phyloP scores from a whole-genome alignment of 176 grass and related monocot genomes.

The Rhynchospora breviuscula region DNA sequence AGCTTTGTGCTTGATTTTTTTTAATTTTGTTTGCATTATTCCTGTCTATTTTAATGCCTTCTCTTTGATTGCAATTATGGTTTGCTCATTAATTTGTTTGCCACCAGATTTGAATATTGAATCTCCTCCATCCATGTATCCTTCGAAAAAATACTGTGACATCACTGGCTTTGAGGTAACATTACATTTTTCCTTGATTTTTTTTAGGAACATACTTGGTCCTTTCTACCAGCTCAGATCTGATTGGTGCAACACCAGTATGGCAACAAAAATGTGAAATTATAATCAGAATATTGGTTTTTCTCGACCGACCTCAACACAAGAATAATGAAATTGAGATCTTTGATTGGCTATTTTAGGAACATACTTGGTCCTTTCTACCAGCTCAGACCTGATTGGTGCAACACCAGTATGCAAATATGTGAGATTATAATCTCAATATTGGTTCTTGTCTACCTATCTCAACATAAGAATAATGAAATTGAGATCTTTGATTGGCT shows the following conservation, averaged over 20 bases:
- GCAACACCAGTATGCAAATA: not conserved
- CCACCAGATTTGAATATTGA: conserved; percentile 81
- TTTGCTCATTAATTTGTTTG: not conserved
- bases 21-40: not conserved
- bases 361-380: not conserved
- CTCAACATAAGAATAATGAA: not conserved
- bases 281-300: not conserved
- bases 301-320: not conserved
- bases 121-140: conserved; percentile 85
- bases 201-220: not conserved
- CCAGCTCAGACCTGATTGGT: not conserved
- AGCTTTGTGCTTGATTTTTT: not conserved
- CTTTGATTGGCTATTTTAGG: not conserved
- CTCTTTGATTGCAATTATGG: not conserved
- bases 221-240: not conserved
- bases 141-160: conserved; percentile 92
- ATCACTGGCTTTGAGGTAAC: conserved; percentile 93
- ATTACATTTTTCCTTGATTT: conserved; percentile 11
- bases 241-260: not conserved
- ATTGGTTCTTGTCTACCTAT: not conserved
- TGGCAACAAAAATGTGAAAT: not conserved
- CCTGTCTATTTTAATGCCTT: not conserved
- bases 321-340: not conserved
- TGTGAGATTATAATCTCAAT: not conserved
- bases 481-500: not conserved